Evolutionary conservation across 1,284 basidiomycete species (phyloP), one percentile per base, ranked within the genome.

Genomic region (Cutaneotrichosporon sp.): DNA sequence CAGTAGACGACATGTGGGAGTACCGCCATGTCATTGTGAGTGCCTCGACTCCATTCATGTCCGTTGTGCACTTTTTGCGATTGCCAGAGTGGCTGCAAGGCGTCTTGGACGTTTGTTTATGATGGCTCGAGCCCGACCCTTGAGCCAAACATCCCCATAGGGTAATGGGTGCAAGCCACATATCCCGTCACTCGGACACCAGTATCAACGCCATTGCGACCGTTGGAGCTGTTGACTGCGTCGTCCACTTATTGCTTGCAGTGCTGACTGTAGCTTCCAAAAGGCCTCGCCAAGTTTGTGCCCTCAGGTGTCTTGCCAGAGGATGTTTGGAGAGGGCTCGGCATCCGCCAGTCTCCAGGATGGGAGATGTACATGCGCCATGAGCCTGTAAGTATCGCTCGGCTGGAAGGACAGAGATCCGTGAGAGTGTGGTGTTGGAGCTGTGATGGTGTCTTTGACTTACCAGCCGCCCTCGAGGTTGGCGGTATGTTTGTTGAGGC

Each of bases 291-390:
- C 25, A 68, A 72, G 52, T 76, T 64, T 51, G 60, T 69, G 22
- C 75, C 75, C 16, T 57, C 70, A 8, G 75, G 75, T 20, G 63
- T 76, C 16, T 67, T 68, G 42, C 44, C 68, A 4, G 75, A 76
- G 55, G 70, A 72, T 45, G 64, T 70, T 17, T 76, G 75, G 75
- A 59, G 75, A 51, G 70, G 71, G 16, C 64, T 75, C 25, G 75
- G 75, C 7, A 73, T 76, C 47, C 63, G 73, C 50, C 75, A 76
- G 54, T 71, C 68, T 33, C 71, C 71, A 41, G 74, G 75, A 50
- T 76, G 75, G 75, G 69, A 75, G 61, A 75, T 75, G 72, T 76
- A 75, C 66, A 73, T 76, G 67, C 67, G 75, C 20, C 75, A 76
- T 45, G 72, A 74, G 26, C 71, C 71, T 49, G 71, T 73, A 37